Evolutionary conservation across 306 rosid genomes (phyloP).

Genomic region (Dalbergia cochinchinensis): DNA sequence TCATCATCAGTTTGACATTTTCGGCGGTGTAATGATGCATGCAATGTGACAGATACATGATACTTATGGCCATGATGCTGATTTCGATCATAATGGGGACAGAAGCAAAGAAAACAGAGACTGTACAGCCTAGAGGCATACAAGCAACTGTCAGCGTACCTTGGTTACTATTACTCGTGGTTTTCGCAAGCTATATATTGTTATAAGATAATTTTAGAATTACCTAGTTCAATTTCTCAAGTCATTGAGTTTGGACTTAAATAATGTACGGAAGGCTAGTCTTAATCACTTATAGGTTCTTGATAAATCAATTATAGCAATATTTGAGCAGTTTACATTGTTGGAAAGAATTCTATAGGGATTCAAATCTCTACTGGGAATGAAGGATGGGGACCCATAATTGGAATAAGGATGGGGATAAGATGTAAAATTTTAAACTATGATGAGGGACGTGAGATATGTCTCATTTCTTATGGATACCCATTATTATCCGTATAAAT

Average conservation of each 20-base stretch:
- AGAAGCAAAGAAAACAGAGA: constrained; percentile 30
- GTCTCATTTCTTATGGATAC: too few species aligned
- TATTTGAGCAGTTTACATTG: background rate
- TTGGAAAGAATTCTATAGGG: background rate
- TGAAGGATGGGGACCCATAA: too few species aligned
- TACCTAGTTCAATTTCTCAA: background rate
- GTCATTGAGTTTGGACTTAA: too few species aligned
- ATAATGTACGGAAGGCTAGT: too few species aligned
- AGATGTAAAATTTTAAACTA: too few species aligned
- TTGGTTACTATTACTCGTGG: background rate
- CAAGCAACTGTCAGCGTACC: background rate
- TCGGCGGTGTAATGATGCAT: constrained; percentile 6
- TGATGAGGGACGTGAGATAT: too few species aligned
- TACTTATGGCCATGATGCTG: constrained; percentile 21
- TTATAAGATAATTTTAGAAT: constrained; percentile 1
- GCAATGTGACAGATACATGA: constrained; percentile 25
- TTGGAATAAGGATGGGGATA: too few species aligned
- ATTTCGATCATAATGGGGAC: constrained; percentile 35
- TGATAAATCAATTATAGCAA: too few species aligned
- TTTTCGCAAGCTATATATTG: background rate
- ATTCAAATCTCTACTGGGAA: too few species aligned
- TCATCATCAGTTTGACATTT: constrained; percentile 37
- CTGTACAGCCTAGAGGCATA: background rate
- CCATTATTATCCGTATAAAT: too few species aligned
- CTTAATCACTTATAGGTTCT: too few species aligned